Evolutionary conservation across 208 protist species (phyloP).

Genomic region (Wallacemonas rigidus): DNA sequence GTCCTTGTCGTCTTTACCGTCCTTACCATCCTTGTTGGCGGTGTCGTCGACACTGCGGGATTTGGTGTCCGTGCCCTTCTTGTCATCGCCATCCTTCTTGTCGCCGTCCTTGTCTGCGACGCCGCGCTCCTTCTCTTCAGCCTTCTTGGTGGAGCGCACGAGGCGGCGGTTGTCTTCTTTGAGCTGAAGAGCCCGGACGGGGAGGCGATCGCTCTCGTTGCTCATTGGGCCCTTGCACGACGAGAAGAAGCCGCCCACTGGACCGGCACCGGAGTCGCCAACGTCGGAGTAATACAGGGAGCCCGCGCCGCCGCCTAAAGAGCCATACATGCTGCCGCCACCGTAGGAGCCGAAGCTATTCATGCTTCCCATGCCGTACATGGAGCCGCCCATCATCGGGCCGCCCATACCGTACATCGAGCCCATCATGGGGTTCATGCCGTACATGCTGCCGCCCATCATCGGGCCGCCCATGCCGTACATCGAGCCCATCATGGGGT

Average conservation of each 20-base stretch:
- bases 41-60: neutral
- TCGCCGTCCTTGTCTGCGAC: conserved; percentile 15
- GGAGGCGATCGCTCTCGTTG: conserved; percentile 16
- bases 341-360: conserved; percentile 29
- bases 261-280: neutral
- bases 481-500: conserved; percentile 15
- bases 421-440: conserved; percentile 22
- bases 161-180: conserved; percentile 11
- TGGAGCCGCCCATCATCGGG: conserved; percentile 26
- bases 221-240: conserved; percentile 14
- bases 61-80: conserved; percentile 7
- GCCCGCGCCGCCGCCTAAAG: conserved; percentile 7
- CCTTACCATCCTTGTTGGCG: conserved; percentile 10
- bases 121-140: conserved; percentile 20
- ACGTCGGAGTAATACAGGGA: conserved; percentile 26
- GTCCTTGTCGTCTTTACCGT: neutral
- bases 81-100: conserved; percentile 20
- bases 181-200: neutral
- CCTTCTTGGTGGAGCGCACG: conserved; percentile 17
- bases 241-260: conserved; percentile 10
- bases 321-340: conserved; percentile 29
- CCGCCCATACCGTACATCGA: conserved; percentile 23
- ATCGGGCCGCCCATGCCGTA: conserved; percentile 22
- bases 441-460: conserved; percentile 31
- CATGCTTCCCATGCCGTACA: conserved; percentile 34